These are phyloP conservation scores for Clausena lansium DNA, from an alignment of 345 rosid species.

Conservation along the genomic window DNA sequence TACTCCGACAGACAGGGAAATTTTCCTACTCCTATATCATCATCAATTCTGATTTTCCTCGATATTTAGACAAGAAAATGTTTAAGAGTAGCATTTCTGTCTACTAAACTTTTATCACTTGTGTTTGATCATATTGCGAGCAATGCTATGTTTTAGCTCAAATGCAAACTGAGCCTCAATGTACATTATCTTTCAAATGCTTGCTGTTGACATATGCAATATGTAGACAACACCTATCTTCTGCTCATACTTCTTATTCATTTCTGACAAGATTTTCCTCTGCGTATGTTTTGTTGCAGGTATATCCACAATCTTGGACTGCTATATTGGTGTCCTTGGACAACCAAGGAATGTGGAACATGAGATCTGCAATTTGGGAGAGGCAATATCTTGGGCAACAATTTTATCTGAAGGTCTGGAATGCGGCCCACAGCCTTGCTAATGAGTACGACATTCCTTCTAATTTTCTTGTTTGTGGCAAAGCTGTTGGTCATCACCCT, in stretches of 20 bases:
- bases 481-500: constrained; percentile 56
- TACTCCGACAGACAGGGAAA: background rate
- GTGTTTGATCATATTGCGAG: background rate
- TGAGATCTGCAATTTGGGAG: constrained; percentile 89
- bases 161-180: background rate
- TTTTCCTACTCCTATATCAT: background rate
- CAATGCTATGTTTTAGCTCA: background rate
- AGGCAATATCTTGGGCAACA: constrained; percentile 89
- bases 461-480: constrained; percentile 77
- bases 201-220: background rate
- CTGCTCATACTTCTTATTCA: background rate
- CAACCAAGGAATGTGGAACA: constrained; percentile 98
- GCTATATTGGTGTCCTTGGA: constrained; percentile 71
- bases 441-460: constrained; percentile 77
- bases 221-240: background rate
- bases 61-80: background rate
- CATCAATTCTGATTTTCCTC: background rate
- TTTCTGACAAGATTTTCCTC: background rate
- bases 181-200: background rate
- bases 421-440: constrained; percentile 46
- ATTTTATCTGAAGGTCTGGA: constrained; percentile 79
- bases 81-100: background rate
- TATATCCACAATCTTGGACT: constrained; percentile 87
- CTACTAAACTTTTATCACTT: background rate
- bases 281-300: constrained; percentile 42